These are phyloP conservation scores for Dalbergia cultrata DNA, from an alignment of 306 rosid genomes.

Conservation along the genomic window DNA sequence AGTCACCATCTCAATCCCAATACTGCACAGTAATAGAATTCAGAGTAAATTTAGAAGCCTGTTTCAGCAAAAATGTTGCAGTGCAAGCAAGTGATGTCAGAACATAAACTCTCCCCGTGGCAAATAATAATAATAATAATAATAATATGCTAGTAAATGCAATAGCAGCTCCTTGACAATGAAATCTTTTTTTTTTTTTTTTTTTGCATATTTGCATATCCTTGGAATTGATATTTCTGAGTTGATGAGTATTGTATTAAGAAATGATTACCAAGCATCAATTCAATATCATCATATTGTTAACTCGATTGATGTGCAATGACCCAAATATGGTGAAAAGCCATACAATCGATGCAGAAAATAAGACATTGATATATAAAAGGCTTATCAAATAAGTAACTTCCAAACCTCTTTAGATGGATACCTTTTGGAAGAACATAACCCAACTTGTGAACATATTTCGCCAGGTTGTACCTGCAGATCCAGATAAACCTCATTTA, in stretches of 20 bases:
- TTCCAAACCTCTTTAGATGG: constrained; percentile 59
- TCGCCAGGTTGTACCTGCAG: constrained; percentile 70
- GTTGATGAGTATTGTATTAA: not conserved
- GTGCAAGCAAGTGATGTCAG: constrained; percentile 11
- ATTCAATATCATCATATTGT: constrained; percentile 12
- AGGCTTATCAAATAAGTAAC: not conserved
- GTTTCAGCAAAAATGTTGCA: constrained; percentile 7
- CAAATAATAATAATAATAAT: not conserved
- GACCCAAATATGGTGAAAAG: constrained; percentile 3
- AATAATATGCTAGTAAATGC: constrained; percentile 18
- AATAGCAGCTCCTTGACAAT: constrained; percentile 22
- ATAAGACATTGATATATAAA: constrained; percentile 15
- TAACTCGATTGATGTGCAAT: constrained; percentile 7
- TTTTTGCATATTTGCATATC: not conserved
- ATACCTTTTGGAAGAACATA: constrained; percentile 56
- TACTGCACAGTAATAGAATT: constrained; percentile 49
- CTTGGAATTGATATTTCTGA: constrained; percentile 4
- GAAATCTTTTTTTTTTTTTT: not conserved
- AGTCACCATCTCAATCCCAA: constrained; percentile 72
- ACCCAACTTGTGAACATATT: constrained; percentile 67
- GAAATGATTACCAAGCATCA: constrained; percentile 1
- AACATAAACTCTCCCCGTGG: constrained; percentile 5
- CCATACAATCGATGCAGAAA: constrained; percentile 12
- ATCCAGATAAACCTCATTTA: constrained; percentile 36
- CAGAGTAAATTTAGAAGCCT: constrained; percentile 29